Evolutionary conservation across 2,329 filamentous ascomycete genomes (phyloP).

Genomic region (Pyricularia sp.): DNA sequence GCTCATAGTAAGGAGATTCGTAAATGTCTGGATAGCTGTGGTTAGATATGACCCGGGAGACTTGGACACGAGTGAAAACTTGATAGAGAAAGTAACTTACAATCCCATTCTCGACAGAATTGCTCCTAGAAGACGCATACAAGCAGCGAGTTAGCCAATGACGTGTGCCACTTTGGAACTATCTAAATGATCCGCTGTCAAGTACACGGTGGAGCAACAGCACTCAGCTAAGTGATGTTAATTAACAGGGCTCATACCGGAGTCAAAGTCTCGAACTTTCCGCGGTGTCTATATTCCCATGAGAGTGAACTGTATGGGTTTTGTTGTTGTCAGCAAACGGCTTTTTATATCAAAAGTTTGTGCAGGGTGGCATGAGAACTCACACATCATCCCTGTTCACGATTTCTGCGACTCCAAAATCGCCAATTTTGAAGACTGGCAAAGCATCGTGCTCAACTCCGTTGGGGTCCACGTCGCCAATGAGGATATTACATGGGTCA

Average conservation of each 20-base stretch:
- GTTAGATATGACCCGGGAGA: background rate
- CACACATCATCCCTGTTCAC: background rate
- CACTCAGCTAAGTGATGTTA: background rate
- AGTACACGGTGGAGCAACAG: background rate
- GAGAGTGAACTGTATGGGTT: background rate
- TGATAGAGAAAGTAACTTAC: background rate
- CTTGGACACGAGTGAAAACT: background rate
- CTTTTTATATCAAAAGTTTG: background rate
- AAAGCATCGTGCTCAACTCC: background rate
- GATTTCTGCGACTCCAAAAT: background rate
- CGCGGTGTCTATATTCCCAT: background rate
- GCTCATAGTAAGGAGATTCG: background rate
- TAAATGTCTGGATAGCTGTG: background rate
- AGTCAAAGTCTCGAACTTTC: background rate
- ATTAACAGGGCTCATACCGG: background rate
- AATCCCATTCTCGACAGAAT: background rate
- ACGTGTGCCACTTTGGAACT: background rate
- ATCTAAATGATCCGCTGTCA: no score
- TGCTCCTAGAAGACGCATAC: background rate
- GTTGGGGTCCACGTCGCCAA: background rate
- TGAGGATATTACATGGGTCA: background rate
- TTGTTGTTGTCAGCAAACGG: background rate
- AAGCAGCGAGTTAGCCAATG: background rate
- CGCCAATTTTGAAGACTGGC: background rate
- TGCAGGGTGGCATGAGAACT: background rate